These are phyloP conservation scores for Candida cerambycidarum DNA, from an alignment of 805 yeast species.

Conservation along the genomic window DNA sequence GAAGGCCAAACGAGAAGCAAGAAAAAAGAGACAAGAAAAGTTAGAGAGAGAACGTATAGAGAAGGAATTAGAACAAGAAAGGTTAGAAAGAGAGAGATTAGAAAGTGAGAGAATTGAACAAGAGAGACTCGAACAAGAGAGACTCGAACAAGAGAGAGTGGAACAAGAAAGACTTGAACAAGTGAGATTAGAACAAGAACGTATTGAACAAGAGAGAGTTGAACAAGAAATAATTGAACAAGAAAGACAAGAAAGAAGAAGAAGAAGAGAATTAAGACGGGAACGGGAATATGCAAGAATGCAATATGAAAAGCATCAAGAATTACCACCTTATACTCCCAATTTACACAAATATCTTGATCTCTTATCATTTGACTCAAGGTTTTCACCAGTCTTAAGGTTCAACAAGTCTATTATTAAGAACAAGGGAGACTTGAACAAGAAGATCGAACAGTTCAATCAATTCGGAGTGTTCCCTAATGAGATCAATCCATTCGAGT, in stretches of 20 bases:
- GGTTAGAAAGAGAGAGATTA: neutral
- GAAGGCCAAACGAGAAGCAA: constrained; percentile 3
- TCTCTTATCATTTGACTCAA: constrained; percentile 27
- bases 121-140: constrained; percentile 7
- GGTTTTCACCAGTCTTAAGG: constrained; percentile 25
- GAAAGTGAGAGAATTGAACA: constrained; percentile 10
- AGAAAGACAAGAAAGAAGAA: constrained; percentile 5
- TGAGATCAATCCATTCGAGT: constrained; percentile 21
- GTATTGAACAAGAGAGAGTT: constrained; percentile 14
- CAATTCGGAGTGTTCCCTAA: constrained; percentile 23
- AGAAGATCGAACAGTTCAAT: constrained; percentile 18
- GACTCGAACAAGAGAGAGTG: constrained; percentile 14
- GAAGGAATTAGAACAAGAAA: constrained; percentile 5
- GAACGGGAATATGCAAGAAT: constrained; percentile 1
- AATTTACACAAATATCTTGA: constrained; percentile 25
- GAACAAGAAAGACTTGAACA: neutral
- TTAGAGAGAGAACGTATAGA: constrained; percentile 6
- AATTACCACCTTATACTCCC: constrained; percentile 26
- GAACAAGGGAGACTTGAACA: constrained; percentile 10
- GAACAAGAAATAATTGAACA: constrained; percentile 5
- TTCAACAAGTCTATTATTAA: constrained; percentile 21
- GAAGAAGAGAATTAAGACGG: constrained; percentile 5
- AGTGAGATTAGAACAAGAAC: constrained; percentile 15
- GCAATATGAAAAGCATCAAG: constrained; percentile 13
- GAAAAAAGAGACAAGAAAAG: constrained; percentile 3